Percentiles rank a stretch among this genome's conserved stretches.
These are phyloP conservation scores for Sugiyamaella novakii DNA, from an alignment of 1,139 yeast species.

Conservation along the genomic window DNA sequence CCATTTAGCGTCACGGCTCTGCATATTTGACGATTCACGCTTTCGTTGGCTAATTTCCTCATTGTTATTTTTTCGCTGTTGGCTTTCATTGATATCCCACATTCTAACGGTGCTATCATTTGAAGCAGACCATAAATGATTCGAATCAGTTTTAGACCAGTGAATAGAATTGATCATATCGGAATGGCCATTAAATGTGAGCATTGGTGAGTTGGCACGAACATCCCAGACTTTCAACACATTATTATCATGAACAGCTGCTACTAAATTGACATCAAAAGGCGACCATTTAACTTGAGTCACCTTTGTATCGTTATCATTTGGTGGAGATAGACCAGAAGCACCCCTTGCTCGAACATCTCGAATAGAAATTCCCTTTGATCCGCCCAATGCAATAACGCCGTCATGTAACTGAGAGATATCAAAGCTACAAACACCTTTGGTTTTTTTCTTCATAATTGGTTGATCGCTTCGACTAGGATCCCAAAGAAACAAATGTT, in stretches of 20 bases:
- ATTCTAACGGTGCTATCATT: conserved; percentile 71
- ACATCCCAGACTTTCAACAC: conserved; percentile 75
- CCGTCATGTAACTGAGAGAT: conserved; percentile 53
- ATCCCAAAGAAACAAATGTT: conserved; percentile 74
- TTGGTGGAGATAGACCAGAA: conserved; percentile 50
- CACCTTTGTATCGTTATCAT: conserved; percentile 41
- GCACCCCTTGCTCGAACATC: conserved; percentile 56
- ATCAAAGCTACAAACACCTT: conserved; percentile 58
- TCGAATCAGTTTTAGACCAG: conserved; percentile 54
- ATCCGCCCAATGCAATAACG: conserved; percentile 63
- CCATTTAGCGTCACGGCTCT: conserved; percentile 32
- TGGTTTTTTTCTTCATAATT: conserved; percentile 53
- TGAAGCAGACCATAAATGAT: conserved; percentile 61
- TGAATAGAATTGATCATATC: conserved; percentile 58
- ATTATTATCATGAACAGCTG: conserved; percentile 63
- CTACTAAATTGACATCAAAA: conserved; percentile 58
- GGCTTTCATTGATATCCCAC: conserved; percentile 58
- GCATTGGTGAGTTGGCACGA: conserved; percentile 55
- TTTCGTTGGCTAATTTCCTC: neutral
- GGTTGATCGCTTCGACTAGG: conserved; percentile 58
- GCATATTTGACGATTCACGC: neutral
- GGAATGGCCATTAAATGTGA: conserved; percentile 58
- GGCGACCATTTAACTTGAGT: conserved; percentile 66
- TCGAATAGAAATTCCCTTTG: conserved; percentile 67
- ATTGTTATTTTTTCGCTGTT: conserved; percentile 4